phyloP scores from a whole-genome alignment of 2,329 filamentous ascomycete species.

The Dactylellina haptotyla region DNA sequence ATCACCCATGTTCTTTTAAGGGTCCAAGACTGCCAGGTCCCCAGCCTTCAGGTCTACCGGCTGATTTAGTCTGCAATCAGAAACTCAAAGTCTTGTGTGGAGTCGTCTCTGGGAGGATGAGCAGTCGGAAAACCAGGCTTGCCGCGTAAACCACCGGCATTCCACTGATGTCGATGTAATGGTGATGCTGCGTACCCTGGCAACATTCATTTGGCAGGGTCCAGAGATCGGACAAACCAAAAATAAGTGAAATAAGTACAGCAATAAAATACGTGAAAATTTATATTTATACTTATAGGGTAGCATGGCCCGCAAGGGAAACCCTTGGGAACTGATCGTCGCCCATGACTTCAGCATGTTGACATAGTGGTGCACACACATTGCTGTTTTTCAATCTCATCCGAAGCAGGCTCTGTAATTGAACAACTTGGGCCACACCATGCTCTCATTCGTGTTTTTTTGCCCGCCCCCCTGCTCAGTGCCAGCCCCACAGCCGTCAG shows the following conservation, averaged over 20 bases:
- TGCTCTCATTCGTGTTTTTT: conserved; percentile 4
- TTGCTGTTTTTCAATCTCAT: too few relatives aligned
- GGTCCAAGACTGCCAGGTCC: conserved; percentile 29
- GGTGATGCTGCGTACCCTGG: neutral
- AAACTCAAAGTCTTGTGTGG: neutral
- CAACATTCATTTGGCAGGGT: conserved; percentile 5
- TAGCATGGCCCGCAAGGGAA: neutral
- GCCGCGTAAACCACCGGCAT: conserved; percentile 5
- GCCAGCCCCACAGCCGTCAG: conserved; percentile 36
- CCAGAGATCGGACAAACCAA: conserved; percentile 19
- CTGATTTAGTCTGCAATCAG: conserved; percentile 12
- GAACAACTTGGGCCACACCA: too few relatives aligned
- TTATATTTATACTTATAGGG: too few relatives aligned
- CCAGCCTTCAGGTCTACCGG: neutral
- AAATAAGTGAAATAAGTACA: too few relatives aligned
- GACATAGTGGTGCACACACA: too few relatives aligned
- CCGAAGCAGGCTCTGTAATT: too few relatives aligned
- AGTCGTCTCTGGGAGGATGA: neutral
- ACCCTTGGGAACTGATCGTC: conserved; percentile 24
- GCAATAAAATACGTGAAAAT: too few relatives aligned
- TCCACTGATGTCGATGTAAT: conserved; percentile 1
- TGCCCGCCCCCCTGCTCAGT: conserved; percentile 2
- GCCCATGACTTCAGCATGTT: conserved; percentile 41
- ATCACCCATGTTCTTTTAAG: conserved; percentile 43
- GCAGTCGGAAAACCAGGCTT: neutral